Conservation (phyloP, 176 grass and related monocot species). For the Ananas comosus region DNA sequence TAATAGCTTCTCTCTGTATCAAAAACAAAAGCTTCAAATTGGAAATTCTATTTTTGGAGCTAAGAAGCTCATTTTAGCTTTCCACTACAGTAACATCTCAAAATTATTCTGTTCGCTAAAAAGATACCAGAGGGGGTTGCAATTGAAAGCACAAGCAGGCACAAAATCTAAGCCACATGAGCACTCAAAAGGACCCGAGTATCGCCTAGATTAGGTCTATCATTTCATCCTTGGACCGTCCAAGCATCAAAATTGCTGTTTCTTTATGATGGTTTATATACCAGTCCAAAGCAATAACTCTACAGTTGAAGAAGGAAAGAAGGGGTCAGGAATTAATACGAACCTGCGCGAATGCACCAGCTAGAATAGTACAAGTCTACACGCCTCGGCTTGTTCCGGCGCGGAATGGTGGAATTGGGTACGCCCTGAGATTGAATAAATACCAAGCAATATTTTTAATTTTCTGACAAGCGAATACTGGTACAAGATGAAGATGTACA, state of each 20-base stretch:
- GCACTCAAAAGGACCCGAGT: too few species aligned
- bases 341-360: constrained; percentile 95
- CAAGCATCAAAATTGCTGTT: too few species aligned
- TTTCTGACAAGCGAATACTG: background rate
- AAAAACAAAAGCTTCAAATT: background rate
- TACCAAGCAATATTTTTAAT: background rate
- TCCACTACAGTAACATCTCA: background rate
- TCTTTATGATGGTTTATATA: too few species aligned
- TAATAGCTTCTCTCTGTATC: background rate
- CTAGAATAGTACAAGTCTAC: constrained; percentile 99
- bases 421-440: constrained; percentile 52
- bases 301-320: background rate
- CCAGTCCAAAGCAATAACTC: too few species aligned
- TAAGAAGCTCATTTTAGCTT: too few species aligned
- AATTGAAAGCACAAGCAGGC: too few species aligned
- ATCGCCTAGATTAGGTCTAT: too few species aligned
- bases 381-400: constrained; percentile 65
- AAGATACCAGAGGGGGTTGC: background rate
- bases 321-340: background rate
- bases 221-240: too few species aligned
- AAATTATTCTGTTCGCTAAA: background rate
- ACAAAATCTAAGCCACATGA: too few species aligned
- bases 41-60: too few species aligned
- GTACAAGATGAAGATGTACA: background rate
- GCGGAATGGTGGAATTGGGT: constrained; percentile 51